Conservation (phyloP, 2,329 filamentous ascomycete species). For the Thermothelomyces thermophilus region DNA sequence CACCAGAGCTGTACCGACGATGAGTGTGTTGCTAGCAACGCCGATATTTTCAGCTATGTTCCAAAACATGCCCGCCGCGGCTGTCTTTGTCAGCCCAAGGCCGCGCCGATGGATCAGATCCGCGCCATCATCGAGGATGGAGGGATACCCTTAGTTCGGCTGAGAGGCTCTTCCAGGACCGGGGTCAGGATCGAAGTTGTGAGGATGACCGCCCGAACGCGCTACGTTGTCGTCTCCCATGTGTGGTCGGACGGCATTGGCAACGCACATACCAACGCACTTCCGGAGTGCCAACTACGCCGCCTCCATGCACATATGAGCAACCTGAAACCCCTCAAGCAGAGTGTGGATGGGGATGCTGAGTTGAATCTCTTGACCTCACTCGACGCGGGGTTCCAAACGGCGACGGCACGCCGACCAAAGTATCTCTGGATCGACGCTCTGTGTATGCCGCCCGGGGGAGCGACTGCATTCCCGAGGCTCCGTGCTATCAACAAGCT, state of each 20-base stretch:
- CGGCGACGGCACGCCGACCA: slow-evolving; percentile 10
- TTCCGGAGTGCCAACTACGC: slow-evolving; percentile 21
- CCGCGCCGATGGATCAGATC: slow-evolving; percentile 17
- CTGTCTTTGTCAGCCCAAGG: slow-evolving; percentile 20
- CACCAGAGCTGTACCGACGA: slow-evolving; percentile 18
- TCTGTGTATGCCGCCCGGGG: slow-evolving; percentile 19
- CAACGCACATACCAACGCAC: slow-evolving; percentile 17
- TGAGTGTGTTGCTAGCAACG: slow-evolving; percentile 20
- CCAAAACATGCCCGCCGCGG: slow-evolving; percentile 18
- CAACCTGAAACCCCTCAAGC: slow-evolving; percentile 11
- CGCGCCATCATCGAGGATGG: slow-evolving; percentile 19
- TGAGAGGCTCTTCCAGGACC: slow-evolving; percentile 10
- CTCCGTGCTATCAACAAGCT: slow-evolving; percentile 22
- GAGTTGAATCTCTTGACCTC: slow-evolving; percentile 17
- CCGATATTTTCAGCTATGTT: slow-evolving; percentile 19
- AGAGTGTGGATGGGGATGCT: background rate
- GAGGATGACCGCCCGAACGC: slow-evolving; percentile 18
- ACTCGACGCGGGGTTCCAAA: slow-evolving; percentile 18
- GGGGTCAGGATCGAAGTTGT: slow-evolving; percentile 14
- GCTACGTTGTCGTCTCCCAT: slow-evolving; percentile 19
- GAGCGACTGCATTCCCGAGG: slow-evolving; percentile 9
- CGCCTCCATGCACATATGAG: slow-evolving; percentile 16
- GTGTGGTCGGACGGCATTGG: slow-evolving; percentile 21
- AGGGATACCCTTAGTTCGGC: slow-evolving; percentile 17
- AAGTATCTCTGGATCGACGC: slow-evolving; percentile 23